Evolutionary conservation across 202 grass and related monocot genomes (phyloP).

Genomic region (Thinopyrum obtusiflorum): DNA sequence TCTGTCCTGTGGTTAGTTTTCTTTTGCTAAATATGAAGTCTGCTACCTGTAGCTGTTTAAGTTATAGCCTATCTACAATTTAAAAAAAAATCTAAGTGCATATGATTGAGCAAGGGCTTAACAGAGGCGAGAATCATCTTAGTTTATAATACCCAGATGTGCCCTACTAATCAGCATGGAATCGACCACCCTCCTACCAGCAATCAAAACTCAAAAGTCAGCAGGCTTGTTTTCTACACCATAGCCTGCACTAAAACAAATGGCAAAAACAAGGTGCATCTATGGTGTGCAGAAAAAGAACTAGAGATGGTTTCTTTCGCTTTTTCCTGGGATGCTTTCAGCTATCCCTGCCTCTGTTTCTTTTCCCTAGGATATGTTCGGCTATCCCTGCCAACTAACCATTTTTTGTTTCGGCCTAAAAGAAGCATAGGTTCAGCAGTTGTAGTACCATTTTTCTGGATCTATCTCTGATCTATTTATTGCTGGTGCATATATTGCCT

Average conservation of each 20-base stretch:
- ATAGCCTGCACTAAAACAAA: constrained; percentile 14
- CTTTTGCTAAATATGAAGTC: neutral
- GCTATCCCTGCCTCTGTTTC: neutral
- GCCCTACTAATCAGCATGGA: constrained; percentile 34
- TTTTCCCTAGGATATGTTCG: constrained; percentile 22
- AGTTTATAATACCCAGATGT: constrained; percentile 32
- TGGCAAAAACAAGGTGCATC: constrained; percentile 11
- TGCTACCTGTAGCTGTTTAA: constrained; percentile 28
- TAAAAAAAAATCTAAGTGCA: neutral
- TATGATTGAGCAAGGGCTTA: constrained; percentile 19
- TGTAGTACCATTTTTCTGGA: constrained; percentile 11
- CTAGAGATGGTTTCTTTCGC: constrained; percentile 15
- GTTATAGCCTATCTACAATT: constrained; percentile 1
- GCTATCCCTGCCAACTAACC: constrained; percentile 12
- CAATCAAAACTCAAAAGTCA: constrained; percentile 42
- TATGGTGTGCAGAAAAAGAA: neutral
- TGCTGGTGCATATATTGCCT: constrained; percentile 26
- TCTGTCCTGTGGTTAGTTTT: constrained; percentile 9
- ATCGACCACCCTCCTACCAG: constrained; percentile 37
- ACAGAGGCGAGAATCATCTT: neutral
- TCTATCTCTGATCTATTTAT: constrained; percentile 15
- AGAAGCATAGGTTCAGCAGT: constrained; percentile 5
- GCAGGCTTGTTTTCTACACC: constrained; percentile 21
- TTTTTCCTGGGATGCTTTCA: constrained; percentile 17
- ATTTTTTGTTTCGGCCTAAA: neutral